These are phyloP conservation scores for Aspergillus novoparasiticus DNA, from an alignment of 2,329 filamentous ascomycete genomes.

Conservation along the genomic window DNA sequence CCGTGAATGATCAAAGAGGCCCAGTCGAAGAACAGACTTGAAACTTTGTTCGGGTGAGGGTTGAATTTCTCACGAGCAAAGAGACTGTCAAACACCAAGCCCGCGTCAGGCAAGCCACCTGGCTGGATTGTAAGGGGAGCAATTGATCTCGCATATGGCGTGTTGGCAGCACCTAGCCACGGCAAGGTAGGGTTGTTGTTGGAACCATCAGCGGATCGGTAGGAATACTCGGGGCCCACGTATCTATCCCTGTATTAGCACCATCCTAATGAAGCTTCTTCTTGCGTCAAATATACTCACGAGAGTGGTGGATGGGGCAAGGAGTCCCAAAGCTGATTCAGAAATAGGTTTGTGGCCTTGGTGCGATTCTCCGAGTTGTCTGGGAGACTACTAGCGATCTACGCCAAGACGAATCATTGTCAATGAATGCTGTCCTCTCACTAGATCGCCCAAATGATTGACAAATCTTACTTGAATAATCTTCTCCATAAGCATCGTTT, in stretches of 20 bases:
- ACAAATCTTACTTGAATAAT: conserved; percentile 58
- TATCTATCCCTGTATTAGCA: conserved; percentile 34
- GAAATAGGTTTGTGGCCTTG: conserved; percentile 67
- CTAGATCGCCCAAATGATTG: not conserved
- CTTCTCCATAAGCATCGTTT: conserved; percentile 75
- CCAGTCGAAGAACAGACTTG: conserved; percentile 72
- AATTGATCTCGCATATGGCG: conserved; percentile 67
- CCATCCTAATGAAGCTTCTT: not conserved
- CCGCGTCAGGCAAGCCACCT: conserved; percentile 68
- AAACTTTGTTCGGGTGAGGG: conserved; percentile 70
- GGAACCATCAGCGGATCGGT: conserved; percentile 70
- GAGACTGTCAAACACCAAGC: conserved; percentile 50
- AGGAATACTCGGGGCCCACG: conserved; percentile 60
- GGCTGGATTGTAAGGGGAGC: conserved; percentile 61
- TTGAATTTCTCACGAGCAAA: conserved; percentile 46
- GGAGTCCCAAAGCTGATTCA: conserved; percentile 70
- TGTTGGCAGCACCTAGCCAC: conserved; percentile 67
- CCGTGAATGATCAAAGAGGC: conserved; percentile 74
- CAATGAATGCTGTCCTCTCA: not conserved
- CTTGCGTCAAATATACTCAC: conserved; percentile 41
- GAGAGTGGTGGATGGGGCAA: conserved; percentile 72
- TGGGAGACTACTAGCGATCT: conserved; percentile 68
- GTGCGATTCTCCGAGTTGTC: conserved; percentile 62
- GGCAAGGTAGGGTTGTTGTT: conserved; percentile 71
- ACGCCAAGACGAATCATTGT: not conserved